Percentiles rank a stretch among this genome's conserved stretches.
Conservation (phyloP, 805 yeast genomes). For the Scheffersomyces coipomensis region DNA sequence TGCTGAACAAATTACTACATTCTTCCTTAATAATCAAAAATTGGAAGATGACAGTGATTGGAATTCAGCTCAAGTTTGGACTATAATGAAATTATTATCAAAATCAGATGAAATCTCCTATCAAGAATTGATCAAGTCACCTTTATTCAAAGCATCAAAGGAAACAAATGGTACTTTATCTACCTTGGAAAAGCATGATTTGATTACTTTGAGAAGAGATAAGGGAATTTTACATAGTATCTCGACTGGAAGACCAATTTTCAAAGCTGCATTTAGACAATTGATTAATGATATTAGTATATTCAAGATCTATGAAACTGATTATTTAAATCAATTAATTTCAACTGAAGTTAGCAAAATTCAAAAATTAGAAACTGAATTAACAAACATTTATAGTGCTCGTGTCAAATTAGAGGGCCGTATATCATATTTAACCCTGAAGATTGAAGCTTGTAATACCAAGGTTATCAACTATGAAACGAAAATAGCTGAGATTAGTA, state of each 20-base stretch:
- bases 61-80: constrained; percentile 86
- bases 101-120: constrained; percentile 44
- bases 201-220: constrained; percentile 68
- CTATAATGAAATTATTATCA: constrained; percentile 64
- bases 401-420: constrained; percentile 59
- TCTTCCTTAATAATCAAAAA: constrained; percentile 47
- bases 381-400: constrained; percentile 53
- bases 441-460: constrained; percentile 60
- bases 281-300: constrained; percentile 58
- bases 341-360: constrained; percentile 63
- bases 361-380: constrained; percentile 65
- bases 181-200: constrained; percentile 75
- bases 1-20: constrained; percentile 83
- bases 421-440: constrained; percentile 61
- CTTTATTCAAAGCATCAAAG: constrained; percentile 59
- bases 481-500: constrained; percentile 20
- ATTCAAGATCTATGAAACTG: constrained; percentile 61
- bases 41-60: constrained; percentile 44
- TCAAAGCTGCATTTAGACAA: constrained; percentile 70
- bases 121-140: constrained; percentile 52
- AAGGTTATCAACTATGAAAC: constrained; percentile 32
- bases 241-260: constrained; percentile 81
- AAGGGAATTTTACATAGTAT: constrained; percentile 72
- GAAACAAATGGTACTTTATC: constrained; percentile 47
- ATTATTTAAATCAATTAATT: constrained; percentile 54